Evolutionary conservation across 352 stramenopile genomes (phyloP), one percentile per base, ranked within the genome.

Genomic region (Pythium sp.): DNA sequence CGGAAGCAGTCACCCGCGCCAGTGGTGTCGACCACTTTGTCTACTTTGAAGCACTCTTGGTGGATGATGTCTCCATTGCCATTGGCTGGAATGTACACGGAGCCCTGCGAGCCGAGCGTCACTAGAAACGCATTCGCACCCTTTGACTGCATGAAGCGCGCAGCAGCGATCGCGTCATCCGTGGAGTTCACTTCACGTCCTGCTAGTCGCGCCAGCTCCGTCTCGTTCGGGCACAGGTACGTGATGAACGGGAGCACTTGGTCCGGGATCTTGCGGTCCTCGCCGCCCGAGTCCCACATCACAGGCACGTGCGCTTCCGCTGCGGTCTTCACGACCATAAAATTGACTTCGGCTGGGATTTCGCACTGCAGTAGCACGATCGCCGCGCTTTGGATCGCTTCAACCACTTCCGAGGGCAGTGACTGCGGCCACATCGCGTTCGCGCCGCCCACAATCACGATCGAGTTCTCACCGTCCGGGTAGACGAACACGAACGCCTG

Each of bases 401-500:
- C 58, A 7, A 76, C 69, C 6, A 91, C 58, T 15, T 51, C 51
- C 1, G 30, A 49, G 0, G 84, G 69, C 3, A 95, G 70, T 24
- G 70, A 22, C 0, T 75, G 32, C 0, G 82, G 77, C 87, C 87
- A 95, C 49, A 78, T 74, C 20, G 70, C 70, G 46, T 95, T 95
- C 24, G 87, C 87, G 22, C 87, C 87, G 8, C 84, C 84, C 5
- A 95, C 83, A 47, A 95, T 90, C 22, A 95, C 79, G 64, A 95
- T 95, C 34, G 86, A 92, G 65, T 95, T 95, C 63, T 93, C 82
- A 24, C 87, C 87, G 62, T 91, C 77, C 38, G 87, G 84, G 55
- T 92, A 90, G 38, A 93, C 79, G 9, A 95, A 93, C 47, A 95
- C 86, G 64, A 92, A 90, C 9, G 87, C 87, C 63, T 95, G 87